Evolutionary conservation across 257 asterid genomes (phyloP), one percentile per base, ranked within the genome.

Genomic region (Nicotiana paniculata): DNA sequence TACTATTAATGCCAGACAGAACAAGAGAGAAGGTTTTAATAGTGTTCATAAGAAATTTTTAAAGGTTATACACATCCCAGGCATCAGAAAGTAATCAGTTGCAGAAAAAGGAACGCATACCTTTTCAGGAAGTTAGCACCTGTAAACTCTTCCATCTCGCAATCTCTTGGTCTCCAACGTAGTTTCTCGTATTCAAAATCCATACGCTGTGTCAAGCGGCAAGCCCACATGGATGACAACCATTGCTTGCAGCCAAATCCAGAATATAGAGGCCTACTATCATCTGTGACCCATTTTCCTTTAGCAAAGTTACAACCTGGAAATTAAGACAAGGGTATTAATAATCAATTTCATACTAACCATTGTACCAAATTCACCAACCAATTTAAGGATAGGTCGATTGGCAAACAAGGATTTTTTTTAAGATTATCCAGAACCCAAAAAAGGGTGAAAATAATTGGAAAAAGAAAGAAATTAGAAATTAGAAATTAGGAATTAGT

Each of bases 141-240:
- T 6, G 95, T 90, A 87, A 95, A 95, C 12, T 90, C 90, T 86
- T 90, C 93, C 92, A 93, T 90, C 84, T 89, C 79, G 61, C 99
- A 93, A 57, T 86, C 89, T 83, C 89, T 91, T 82, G 98, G 98
- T 64, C 84, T 88, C 99, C 98, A 95, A 16, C 92, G 93, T 80
- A 93, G 84, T 85, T 90, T 92, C 88, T 95, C 99, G 32, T 93
- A 93, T 77, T 92, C 97, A 85, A 93, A 93, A 90, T 95, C 97
- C 67, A 85, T 85, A 81, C 98, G 97, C 70, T 95, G 97, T 57
- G 98, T 93, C 86, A 91, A 88, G 79, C 91, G 99, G 86, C 99
- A 95, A 86, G 97, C 97, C 99, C 99, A 95, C 99, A 95, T 95
- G 33, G 95, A 30, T 62, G 99, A 93, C 85, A 95, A 86, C 99